Evolutionary conservation across 495 filamentous ascomycete genomes (phyloP).

Genomic region (Penicillium lividum): DNA sequence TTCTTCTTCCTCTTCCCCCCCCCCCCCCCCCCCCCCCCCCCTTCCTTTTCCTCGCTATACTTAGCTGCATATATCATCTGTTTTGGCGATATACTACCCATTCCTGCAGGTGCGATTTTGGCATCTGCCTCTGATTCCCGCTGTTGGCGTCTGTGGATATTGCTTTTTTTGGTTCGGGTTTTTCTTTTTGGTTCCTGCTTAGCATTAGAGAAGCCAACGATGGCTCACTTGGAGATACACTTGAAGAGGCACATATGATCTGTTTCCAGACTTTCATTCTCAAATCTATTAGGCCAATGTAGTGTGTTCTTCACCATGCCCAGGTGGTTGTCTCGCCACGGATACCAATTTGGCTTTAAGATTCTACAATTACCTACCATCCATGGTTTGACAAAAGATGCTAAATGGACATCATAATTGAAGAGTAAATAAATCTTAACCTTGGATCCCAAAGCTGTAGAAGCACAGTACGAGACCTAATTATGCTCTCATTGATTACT

Average conservation of each 20-base stretch:
- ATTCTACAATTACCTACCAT: no score
- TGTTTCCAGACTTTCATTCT: constrained; percentile 1
- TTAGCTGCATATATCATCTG: constrained; percentile 1
- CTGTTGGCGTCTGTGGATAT: constrained; percentile 26
- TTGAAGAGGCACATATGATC: constrained; percentile 11
- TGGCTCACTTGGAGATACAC: constrained; percentile 18
- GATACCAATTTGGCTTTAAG: no score
- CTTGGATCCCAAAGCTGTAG: no score
- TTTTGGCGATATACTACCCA: constrained; percentile 15
- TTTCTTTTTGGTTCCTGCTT: constrained; percentile 6
- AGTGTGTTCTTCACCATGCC: no score
- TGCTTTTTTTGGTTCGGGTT: constrained; percentile 1
- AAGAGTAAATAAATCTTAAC: no score
- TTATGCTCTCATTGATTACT: no score
- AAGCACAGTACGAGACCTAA: no score
- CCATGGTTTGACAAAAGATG: no score
- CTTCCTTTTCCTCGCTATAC: no score
- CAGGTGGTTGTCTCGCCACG: no score
- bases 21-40: no score
- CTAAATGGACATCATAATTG: no score
- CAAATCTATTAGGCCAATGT: background rate
- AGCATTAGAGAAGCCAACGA: constrained; percentile 19
- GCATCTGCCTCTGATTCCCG: constrained; percentile 22
- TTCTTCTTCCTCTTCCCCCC: background rate
- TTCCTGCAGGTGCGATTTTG: constrained; percentile 3